Percentiles rank a stretch among this genome's conserved stretches.
Conservation (phyloP, 2,329 filamentous ascomycete genomes). For the Amauroascus verrucosus region DNA sequence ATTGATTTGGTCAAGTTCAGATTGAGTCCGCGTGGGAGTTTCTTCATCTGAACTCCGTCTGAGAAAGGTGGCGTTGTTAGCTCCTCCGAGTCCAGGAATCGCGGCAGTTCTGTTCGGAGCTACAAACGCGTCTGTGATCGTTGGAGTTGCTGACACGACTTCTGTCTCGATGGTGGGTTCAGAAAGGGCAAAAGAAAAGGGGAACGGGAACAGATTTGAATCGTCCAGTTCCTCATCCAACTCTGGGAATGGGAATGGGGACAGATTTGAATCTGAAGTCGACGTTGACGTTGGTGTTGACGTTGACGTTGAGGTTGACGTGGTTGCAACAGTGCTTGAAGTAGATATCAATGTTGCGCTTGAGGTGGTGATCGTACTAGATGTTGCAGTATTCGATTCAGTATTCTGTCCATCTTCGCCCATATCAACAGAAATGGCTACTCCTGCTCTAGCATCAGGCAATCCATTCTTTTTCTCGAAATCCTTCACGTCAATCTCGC, state of each 20-base stretch:
- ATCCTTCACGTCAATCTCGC: not conserved
- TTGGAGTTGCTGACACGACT: not conserved
- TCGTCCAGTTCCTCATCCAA: not conserved
- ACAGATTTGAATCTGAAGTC: too few species aligned
- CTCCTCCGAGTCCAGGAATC: not conserved
- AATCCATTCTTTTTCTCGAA: slow-evolving; percentile 7
- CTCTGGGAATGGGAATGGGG: not conserved
- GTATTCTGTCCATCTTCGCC: not conserved
- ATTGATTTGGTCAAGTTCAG: not conserved
- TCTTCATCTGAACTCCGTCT: not conserved
- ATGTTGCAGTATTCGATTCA: not conserved
- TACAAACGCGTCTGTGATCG: not conserved
- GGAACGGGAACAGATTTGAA: not conserved
- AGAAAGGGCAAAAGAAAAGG: not conserved
- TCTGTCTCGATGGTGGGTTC: not conserved
- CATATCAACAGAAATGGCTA: slow-evolving; percentile 3
- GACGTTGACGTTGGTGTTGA: not conserved
- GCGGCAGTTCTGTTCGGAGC: not conserved
- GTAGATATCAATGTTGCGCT: not conserved
- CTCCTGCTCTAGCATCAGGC: not conserved
- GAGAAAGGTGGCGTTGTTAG: not conserved
- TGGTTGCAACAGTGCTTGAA: not conserved
- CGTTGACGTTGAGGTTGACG: not conserved
- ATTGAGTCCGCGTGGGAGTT: not conserved
- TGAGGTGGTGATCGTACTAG: not conserved